Percentiles rank a stretch among this genome's conserved stretches.
Conservation (phyloP, 2,329 filamentous ascomycete genomes). For the Ceratocystis cubensis region DNA sequence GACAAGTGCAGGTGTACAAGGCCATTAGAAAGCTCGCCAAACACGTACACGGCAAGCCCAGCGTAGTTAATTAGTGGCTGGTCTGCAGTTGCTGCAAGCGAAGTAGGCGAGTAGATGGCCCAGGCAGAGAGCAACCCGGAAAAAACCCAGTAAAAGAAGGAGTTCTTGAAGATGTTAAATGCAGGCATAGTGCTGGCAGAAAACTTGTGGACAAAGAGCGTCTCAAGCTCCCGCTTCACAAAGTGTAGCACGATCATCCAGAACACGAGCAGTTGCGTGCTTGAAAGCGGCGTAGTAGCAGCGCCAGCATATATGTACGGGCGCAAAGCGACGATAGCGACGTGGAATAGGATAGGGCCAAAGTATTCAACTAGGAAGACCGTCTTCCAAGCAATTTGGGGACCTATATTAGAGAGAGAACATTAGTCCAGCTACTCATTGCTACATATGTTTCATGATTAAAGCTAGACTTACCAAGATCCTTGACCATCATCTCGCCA, state of each 20-base stretch:
- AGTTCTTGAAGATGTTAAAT: constrained; percentile 88
- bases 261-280: constrained; percentile 62
- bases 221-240: constrained; percentile 89
- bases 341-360: constrained; percentile 80
- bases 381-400: constrained; percentile 81
- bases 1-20: constrained; percentile 68
- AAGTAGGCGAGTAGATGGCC: constrained; percentile 69
- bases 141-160: constrained; percentile 81
- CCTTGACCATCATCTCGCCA: constrained; percentile 70
- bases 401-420: constrained; percentile 40
- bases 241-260: constrained; percentile 71
- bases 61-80: constrained; percentile 45
- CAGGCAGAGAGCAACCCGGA: constrained; percentile 70
- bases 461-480: constrained; percentile 55
- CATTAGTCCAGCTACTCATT: not conserved
- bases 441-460: not conserved
- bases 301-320: constrained; percentile 45
- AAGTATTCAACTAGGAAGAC: constrained; percentile 94
- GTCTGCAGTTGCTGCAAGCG: constrained; percentile 47
- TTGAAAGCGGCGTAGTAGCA: constrained; percentile 41
- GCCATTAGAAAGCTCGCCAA: constrained; percentile 72
- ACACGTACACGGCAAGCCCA: constrained; percentile 58
- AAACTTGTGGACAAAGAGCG: constrained; percentile 89
- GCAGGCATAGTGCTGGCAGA: constrained; percentile 87
- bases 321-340: constrained; percentile 57